Percentiles rank a stretch among this genome's conserved stretches.
Conservation (phyloP, 2,329 filamentous ascomycete species). For the Cryphonectria japonica region DNA sequence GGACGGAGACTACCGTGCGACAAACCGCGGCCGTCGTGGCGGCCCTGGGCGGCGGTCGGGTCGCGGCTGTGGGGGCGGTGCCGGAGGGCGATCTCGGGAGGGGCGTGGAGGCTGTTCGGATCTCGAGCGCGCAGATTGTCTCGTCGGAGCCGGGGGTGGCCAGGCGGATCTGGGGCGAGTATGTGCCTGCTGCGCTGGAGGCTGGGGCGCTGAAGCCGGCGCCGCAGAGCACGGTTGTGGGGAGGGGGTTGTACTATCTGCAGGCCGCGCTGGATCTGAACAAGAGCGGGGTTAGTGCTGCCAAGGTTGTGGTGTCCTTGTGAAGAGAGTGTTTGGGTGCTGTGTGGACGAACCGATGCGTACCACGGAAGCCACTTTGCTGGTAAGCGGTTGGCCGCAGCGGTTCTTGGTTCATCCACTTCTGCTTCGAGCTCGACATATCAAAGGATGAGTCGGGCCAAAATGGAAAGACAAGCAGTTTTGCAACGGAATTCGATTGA, state of each 20-base stretch:
- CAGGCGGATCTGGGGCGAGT: constrained; percentile 29
- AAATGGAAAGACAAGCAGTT: too few relatives aligned
- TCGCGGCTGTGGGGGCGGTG: constrained; percentile 17
- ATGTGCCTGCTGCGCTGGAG: constrained; percentile 36
- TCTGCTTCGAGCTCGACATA: too few relatives aligned
- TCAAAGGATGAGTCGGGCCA: too few relatives aligned
- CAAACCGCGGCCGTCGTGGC: constrained; percentile 14
- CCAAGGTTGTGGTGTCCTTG: constrained; percentile 42
- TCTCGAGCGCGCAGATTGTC: constrained; percentile 12
- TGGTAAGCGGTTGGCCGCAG: too few relatives aligned
- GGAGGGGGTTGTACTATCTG: constrained; percentile 37
- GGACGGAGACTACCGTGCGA: constrained; percentile 18
- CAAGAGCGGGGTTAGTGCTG: constrained; percentile 41
- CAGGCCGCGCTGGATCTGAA: constrained; percentile 38
- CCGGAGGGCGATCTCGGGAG: constrained; percentile 4
- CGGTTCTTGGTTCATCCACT: too few relatives aligned
- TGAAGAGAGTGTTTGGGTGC: not conserved
- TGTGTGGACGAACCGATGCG: not conserved
- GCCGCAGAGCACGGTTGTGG: constrained; percentile 36
- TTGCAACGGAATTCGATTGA: too few relatives aligned
- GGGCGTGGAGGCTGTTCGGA: constrained; percentile 15
- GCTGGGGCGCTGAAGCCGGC: constrained; percentile 33
- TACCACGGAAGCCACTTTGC: not conserved
- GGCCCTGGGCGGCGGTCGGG: constrained; percentile 6
- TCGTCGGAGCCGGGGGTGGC: constrained; percentile 15